Evolutionary conservation across 1,284 basidiomycete genomes (phyloP).

Genomic region (Singerocomus rubriflavus): DNA sequence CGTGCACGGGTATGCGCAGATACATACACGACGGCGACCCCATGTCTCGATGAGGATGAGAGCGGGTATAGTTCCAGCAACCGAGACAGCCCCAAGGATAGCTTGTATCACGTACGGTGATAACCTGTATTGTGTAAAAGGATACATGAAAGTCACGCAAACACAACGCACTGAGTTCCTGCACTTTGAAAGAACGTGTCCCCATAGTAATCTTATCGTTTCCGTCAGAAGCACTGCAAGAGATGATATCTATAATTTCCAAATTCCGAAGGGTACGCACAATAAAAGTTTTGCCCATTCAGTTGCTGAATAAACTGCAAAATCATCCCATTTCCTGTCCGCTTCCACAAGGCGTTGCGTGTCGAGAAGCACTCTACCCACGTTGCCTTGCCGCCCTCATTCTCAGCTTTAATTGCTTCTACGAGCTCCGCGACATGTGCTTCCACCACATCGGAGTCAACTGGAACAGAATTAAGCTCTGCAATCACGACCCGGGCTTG

Average conservation of each 20-base stretch:
- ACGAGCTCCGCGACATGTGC: slow-evolving; percentile 70
- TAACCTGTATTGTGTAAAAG: slow-evolving; percentile 37
- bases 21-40: slow-evolving; percentile 55
- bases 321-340: slow-evolving; percentile 77
- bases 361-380: slow-evolving; percentile 78
- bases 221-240: not conserved
- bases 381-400: slow-evolving; percentile 74
- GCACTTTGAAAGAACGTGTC: slow-evolving; percentile 82
- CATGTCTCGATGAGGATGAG: slow-evolving; percentile 63
- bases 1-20: not conserved
- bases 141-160: not conserved
- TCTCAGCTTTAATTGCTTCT: slow-evolving; percentile 63
- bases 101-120: slow-evolving; percentile 73
- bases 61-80: slow-evolving; percentile 61
- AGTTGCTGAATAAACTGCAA: slow-evolving; percentile 79
- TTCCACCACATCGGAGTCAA: slow-evolving; percentile 60
- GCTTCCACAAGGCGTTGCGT: slow-evolving; percentile 66
- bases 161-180: slow-evolving; percentile 50
- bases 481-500: slow-evolving; percentile 64
- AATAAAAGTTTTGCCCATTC: slow-evolving; percentile 74
- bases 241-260: not conserved
- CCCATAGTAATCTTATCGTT: slow-evolving; percentile 63
- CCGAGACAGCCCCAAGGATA: slow-evolving; percentile 67
- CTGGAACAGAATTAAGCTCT: slow-evolving; percentile 58
- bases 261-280: slow-evolving; percentile 34